Evolutionary conservation across 1,284 basidiomycete genomes (phyloP).

Genomic region (Thecaphora frezii): DNA sequence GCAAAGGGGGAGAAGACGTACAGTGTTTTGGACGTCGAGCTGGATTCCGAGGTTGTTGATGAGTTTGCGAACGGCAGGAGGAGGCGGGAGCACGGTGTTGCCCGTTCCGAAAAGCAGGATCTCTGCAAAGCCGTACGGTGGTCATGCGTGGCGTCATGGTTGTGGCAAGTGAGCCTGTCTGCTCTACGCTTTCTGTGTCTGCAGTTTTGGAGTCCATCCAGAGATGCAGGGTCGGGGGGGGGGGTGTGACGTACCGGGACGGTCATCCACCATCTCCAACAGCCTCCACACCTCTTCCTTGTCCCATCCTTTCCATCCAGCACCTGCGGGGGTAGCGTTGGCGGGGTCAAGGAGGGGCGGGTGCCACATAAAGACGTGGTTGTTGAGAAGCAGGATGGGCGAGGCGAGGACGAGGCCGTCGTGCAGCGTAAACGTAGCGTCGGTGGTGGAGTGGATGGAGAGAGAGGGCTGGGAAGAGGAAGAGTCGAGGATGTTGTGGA

Average conservation of each 20-base stretch:
- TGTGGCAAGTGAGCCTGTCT: too few species aligned
- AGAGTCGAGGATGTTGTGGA: constrained; percentile 44
- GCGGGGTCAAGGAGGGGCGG: constrained; percentile 65
- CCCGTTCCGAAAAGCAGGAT: constrained; percentile 89
- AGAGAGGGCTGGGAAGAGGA: constrained; percentile 6
- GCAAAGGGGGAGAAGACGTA: constrained; percentile 61
- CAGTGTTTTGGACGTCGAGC: constrained; percentile 91
- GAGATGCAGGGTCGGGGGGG: too few species aligned
- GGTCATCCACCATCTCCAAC: background rate
- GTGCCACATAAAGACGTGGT: constrained; percentile 83
- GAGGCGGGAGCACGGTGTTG: constrained; percentile 70
- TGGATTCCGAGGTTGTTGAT: constrained; percentile 80
- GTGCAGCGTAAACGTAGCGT: constrained; percentile 42
- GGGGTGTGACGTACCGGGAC: background rate
- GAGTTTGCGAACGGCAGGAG: constrained; percentile 70
- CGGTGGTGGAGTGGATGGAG: constrained; percentile 28
- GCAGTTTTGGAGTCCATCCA: too few species aligned
- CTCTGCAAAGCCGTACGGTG: too few species aligned
- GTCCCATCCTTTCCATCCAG: constrained; percentile 67
- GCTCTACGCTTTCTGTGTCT: too few species aligned
- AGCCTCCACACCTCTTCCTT: constrained; percentile 61
- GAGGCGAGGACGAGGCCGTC: constrained; percentile 73
- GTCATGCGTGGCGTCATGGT: too few species aligned
- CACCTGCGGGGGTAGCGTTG: constrained; percentile 37
- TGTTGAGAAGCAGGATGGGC: constrained; percentile 80